phyloP scores from a whole-genome alignment of 352 stramenopile species.

The Pythium rhizo-oryzae region DNA sequence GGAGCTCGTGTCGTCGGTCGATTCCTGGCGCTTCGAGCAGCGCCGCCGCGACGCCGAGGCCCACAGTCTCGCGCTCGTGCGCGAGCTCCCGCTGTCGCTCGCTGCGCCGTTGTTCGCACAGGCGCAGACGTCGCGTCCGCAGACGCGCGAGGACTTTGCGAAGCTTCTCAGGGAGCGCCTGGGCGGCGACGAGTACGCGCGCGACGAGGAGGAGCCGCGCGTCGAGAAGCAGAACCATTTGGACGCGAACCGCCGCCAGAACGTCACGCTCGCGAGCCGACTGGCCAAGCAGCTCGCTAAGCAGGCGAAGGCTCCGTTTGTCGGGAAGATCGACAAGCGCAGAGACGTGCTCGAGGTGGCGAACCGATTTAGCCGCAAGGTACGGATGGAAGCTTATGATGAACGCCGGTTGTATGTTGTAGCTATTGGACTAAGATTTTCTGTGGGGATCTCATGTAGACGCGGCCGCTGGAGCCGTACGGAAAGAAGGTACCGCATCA shows the following conservation, averaged over 20 bases:
- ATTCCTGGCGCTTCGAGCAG: constrained; percentile 53
- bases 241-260: constrained; percentile 36
- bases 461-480: constrained; percentile 26
- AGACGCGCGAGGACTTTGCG: constrained; percentile 43
- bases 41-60: constrained; percentile 49
- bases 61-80: constrained; percentile 49
- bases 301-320: constrained; percentile 11
- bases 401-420: neutral
- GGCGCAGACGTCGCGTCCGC: constrained; percentile 19
- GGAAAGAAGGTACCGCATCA: constrained; percentile 21
- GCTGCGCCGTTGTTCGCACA: constrained; percentile 24
- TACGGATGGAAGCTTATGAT: neutral
- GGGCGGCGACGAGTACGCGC: constrained; percentile 47
- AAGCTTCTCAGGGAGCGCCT: constrained; percentile 46
- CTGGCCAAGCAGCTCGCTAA: constrained; percentile 39
- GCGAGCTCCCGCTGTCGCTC: constrained; percentile 49
- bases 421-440: neutral
- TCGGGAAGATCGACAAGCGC: constrained; percentile 34
- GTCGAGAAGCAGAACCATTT: constrained; percentile 39
- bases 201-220: neutral
- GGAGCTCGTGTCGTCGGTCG: constrained; percentile 44
- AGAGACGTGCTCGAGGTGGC: constrained; percentile 18
- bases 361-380: constrained; percentile 28
- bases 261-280: constrained; percentile 36
- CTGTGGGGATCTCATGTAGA: constrained; percentile 4